These are phyloP conservation scores for Aphanomyces cochlioides DNA, from an alignment of 352 stramenopile species.

Conservation along the genomic window DNA sequence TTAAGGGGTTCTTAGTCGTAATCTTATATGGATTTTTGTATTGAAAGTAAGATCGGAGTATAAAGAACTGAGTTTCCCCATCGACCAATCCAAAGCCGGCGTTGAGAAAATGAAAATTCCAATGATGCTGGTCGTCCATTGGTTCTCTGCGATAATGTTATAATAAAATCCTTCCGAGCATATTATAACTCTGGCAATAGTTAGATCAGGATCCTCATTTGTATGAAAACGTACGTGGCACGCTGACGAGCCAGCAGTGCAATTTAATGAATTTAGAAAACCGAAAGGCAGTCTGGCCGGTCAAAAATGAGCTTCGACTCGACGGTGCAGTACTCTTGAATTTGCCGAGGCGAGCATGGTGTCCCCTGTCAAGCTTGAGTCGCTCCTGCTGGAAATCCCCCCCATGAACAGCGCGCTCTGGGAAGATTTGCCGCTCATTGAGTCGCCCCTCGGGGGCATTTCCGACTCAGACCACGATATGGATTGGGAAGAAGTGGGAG, in stretches of 20 bases:
- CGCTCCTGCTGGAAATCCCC: too few relatives aligned
- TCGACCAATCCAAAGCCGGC: background rate
- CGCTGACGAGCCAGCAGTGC: background rate
- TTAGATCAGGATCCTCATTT: too few relatives aligned
- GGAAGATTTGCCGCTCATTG: constrained; percentile 9
- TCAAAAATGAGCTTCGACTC: background rate
- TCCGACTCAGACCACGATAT: constrained; percentile 8
- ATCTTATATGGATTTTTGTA: constrained; percentile 4
- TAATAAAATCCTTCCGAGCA: background rate
- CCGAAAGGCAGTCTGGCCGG: constrained; percentile 10
- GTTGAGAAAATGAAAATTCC: background rate
- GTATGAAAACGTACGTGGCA: background rate
- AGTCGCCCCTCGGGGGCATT: background rate
- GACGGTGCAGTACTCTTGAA: too few relatives aligned
- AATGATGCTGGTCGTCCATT: background rate
- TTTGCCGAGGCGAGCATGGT: too few relatives aligned
- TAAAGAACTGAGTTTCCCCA: background rate
- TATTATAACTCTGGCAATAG: too few relatives aligned
- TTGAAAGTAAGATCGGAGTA: background rate
- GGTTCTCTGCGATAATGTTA: background rate
- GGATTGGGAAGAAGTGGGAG: constrained; percentile 6
- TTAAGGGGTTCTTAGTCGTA: background rate
- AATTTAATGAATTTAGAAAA: constrained; percentile 5
- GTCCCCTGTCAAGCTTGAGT: too few relatives aligned
- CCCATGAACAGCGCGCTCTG: background rate